Percentiles rank a stretch among this genome's conserved stretches.
Conservation (phyloP, 2,329 filamentous ascomycete species). For the Aspergillus carbonarius region DNA sequence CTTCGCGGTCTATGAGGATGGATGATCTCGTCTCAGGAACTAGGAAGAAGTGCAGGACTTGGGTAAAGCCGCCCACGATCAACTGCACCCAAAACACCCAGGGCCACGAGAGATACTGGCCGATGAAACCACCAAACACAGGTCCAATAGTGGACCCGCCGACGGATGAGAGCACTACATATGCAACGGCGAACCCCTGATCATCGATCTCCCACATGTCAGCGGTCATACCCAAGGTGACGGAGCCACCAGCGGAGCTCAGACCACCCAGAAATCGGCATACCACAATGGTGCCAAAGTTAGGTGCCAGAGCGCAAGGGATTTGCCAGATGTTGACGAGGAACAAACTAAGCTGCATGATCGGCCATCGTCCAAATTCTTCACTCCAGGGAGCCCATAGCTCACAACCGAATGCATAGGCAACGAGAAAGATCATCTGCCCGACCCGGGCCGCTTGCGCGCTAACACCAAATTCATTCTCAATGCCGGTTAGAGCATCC, state of each 20-base stretch:
- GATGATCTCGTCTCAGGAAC: slow-evolving; percentile 78
- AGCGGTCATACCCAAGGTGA: slow-evolving; percentile 72
- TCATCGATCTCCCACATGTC: slow-evolving; percentile 70
- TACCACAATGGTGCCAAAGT: slow-evolving; percentile 69
- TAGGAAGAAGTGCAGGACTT: slow-evolving; percentile 64
- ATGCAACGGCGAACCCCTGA: slow-evolving; percentile 76
- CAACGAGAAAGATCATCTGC: slow-evolving; percentile 73
- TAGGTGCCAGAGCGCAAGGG: slow-evolving; percentile 69
- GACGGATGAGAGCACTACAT: slow-evolving; percentile 76
- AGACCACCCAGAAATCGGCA: slow-evolving; percentile 70
- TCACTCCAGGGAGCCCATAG: slow-evolving; percentile 87
- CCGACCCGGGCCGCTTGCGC: slow-evolving; percentile 68
- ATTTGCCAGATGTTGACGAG: slow-evolving; percentile 77
- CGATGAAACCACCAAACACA: slow-evolving; percentile 74
- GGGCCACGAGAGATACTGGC: slow-evolving; percentile 66
- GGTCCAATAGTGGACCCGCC: slow-evolving; percentile 74
- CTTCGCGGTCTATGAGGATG: slow-evolving; percentile 75
- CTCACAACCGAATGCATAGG: slow-evolving; percentile 84
- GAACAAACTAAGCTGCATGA: slow-evolving; percentile 70
- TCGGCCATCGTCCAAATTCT: slow-evolving; percentile 73
- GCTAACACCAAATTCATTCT: slow-evolving; percentile 66
- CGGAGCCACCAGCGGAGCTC: slow-evolving; percentile 69
- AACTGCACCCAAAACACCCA: slow-evolving; percentile 86
- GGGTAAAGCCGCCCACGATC: slow-evolving; percentile 72
- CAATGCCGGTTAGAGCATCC: slow-evolving; percentile 65